These are phyloP conservation scores for Magnaporthiopsis incrustans DNA, from an alignment of 2,329 filamentous ascomycete genomes.

Conservation along the genomic window DNA sequence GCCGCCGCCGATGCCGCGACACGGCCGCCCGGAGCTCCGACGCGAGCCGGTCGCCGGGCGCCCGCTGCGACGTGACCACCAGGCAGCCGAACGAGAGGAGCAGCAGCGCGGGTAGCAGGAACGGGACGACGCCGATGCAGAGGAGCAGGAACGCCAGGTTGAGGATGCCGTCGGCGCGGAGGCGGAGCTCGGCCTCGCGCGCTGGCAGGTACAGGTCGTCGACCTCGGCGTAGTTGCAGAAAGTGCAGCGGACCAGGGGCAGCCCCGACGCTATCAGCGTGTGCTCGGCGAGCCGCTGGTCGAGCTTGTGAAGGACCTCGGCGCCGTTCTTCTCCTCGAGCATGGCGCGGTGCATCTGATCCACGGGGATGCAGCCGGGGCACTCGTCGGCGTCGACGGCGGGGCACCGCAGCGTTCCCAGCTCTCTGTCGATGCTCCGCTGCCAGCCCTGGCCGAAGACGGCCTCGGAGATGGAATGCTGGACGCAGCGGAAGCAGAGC, in stretches of 20 bases:
- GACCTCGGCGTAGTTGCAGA: conserved; percentile 84
- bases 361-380: conserved; percentile 59
- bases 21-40: conserved; percentile 51
- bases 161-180: conserved; percentile 44
- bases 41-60: conserved; percentile 32
- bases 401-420: conserved; percentile 74
- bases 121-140: conserved; percentile 45
- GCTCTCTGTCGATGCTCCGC: conserved; percentile 64
- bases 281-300: conserved; percentile 72
- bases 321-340: conserved; percentile 58
- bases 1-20: conserved; percentile 58
- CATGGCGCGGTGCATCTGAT: conserved; percentile 67
- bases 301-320: conserved; percentile 66
- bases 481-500: conserved; percentile 76
- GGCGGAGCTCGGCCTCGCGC: conserved; percentile 43
- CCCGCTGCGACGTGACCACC: conserved; percentile 32
- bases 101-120: conserved; percentile 45
- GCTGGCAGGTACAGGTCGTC: conserved; percentile 65
- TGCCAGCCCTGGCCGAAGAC: conserved; percentile 91
- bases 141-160: conserved; percentile 42
- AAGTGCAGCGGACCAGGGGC: conserved; percentile 76
- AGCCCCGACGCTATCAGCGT: conserved; percentile 64
- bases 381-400: conserved; percentile 67
- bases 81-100: conserved; percentile 38
- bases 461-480: conserved; percentile 74